Conservation (phyloP, 495 filamentous ascomycete species). For the Neurospora sp. region DNA sequence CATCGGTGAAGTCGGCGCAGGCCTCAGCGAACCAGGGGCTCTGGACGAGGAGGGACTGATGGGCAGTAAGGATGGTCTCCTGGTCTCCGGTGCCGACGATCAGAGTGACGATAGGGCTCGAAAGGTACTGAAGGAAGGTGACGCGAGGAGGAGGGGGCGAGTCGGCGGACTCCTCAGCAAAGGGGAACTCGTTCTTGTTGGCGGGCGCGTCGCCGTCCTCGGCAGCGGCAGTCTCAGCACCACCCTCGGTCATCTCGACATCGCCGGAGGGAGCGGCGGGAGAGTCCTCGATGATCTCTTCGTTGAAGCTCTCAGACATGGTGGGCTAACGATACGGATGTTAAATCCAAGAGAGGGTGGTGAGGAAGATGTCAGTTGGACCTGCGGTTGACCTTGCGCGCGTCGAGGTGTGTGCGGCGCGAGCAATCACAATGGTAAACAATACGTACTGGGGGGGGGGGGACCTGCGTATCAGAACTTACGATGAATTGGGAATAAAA, state of each 20-base stretch:
- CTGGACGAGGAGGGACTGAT: conserved; percentile 63
- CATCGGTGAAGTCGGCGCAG: conserved; percentile 46
- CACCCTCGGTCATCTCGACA: conserved; percentile 38
- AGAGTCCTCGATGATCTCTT: conserved; percentile 27
- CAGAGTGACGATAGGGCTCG: conserved; percentile 70
- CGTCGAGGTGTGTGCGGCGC: too few species aligned
- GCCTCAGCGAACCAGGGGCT: conserved; percentile 65
- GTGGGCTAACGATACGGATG: not conserved
- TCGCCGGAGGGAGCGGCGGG: conserved; percentile 28
- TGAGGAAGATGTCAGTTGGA: not conserved
- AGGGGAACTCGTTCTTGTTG: conserved; percentile 26
- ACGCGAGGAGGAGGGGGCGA: conserved; percentile 24
- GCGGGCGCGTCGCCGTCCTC: conserved; percentile 13
- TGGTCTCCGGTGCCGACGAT: conserved; percentile 54
- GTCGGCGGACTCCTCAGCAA: conserved; percentile 33
- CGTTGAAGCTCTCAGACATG: conserved; percentile 33
- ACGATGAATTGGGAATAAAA: not conserved
- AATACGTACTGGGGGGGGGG: not conserved
- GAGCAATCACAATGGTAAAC: not conserved
- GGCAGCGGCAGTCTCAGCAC: conserved; percentile 1
- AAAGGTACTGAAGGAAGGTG: conserved; percentile 51
- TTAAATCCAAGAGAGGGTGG: not conserved
- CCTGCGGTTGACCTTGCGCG: not conserved
- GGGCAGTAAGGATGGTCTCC: conserved; percentile 59
- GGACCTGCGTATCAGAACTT: not conserved